Base-by-base conservation (phyloP, 1,284 basidiomycete species). In the Amylostereum areolatum region DNA sequence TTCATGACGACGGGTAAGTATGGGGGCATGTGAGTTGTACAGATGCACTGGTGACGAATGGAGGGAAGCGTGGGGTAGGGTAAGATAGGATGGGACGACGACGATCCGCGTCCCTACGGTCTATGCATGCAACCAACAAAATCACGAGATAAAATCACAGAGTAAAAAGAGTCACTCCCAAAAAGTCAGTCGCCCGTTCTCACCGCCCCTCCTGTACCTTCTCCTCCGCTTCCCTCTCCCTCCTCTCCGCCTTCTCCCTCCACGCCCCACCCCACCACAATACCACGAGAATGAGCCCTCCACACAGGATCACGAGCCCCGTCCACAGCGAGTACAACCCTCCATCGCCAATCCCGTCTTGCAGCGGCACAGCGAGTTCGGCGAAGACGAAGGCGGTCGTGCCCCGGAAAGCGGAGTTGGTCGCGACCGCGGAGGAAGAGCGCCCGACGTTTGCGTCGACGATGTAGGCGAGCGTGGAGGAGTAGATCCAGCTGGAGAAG, bases 401-500 rank as follows among this genome's bases (percentile, higher is more conserved):
- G 1, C 89, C 87, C 36, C 89, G 75, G 64, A 85, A 85, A 28
- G 69, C 73, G 52, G 83, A 85, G 61, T 92, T 92, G 12, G 74
- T 66, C 0, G 88, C 83, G 4, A 87, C 79, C 2, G 85, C 86
- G 11, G 77, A 79, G 1, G 82, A 79, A 0, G 85, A 85, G 18
- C 85, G 75, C 5, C 90, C 89, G 3, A 71, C 68, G 59, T 91
- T 92, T 3, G 86, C 80, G 59, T 92, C 89, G 5, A 89, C 83
- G 44, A 89, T 73, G 58, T 89, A 90, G 0, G 86, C 80, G 32
- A 92, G 66, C 1, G 84, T 83, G 53, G 81, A 83, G 11, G 83
- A 66, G 61, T 89, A 88, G 25, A 81, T 79, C 75, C 79, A 85
- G 53, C 85, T 86, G 45, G 30, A 12, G 25, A 27, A 5, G 36